Evolutionary conservation across 768 basidiomycete species (phyloP), one percentile per base, ranked within the genome.

Genomic region (Mycena capillaripes): DNA sequence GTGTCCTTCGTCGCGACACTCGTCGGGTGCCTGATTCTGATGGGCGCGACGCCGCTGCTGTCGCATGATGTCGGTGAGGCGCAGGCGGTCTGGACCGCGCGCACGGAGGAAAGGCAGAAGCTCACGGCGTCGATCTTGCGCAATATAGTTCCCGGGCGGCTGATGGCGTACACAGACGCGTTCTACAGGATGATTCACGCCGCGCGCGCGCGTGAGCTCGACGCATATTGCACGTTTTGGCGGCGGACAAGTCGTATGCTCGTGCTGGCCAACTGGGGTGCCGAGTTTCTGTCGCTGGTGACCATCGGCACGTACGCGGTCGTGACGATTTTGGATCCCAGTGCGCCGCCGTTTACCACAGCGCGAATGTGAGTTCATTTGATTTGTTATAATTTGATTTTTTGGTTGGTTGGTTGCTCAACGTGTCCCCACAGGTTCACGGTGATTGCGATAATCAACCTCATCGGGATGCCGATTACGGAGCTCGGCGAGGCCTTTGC

Each of bases 391-490:
- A 8, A 38, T 38, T 10, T 12, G 7, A 36, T 7, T 36, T 8
- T 38, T 38, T 36, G 8, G 8, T 17, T 11, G 19, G 2, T 10
- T 21, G 36, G 11, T 38, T 42, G 58, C 36, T 36, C 58, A 8
- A 7, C 27, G 14, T 6, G 19, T 2, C 29, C 27, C 50, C 30
- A 0, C 53, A 66, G 65, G 32, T 66, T 66, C 40, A 66, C 65
- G 9, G 65, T 66, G 25, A 46, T 66, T 40, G 65, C 65, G 10
- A 66, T 66, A 1, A 21, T 66, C 30, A 57, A 57, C 65, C 65
- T 66, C 65, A 66, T 66, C 53, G 65, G 65, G 14, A 66, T 66
- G 65, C 65, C 65, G 40, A 66, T 66, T 21, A 56, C 65, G 3
- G 65, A 66, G 56, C 65, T 66, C 30, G 65, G 65, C 53, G 65